phyloP scores from a whole-genome alignment of 768 basidiomycete species.

The Pulveroboletus sp. region DNA sequence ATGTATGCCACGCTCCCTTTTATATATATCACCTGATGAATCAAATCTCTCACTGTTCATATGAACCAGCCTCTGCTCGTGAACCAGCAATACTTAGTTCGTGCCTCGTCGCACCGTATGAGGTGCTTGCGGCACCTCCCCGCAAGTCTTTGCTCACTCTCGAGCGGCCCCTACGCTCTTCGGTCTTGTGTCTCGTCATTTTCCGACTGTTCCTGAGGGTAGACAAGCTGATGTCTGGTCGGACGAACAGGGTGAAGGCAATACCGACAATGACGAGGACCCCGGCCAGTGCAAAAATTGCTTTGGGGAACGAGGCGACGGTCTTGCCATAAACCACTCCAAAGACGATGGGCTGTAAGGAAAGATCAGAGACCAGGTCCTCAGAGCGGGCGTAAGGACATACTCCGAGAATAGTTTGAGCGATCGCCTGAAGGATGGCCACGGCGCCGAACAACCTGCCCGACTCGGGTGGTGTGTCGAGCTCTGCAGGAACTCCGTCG shows the following conservation, averaged over 20 bases:
- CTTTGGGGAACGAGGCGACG: slow-evolving; percentile 60
- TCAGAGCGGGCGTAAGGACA: slow-evolving; percentile 5
- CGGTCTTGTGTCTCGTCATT: slow-evolving; percentile 8
- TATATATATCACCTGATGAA: slow-evolving; percentile 1
- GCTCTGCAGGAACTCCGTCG: slow-evolving; percentile 1
- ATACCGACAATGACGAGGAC: slow-evolving; percentile 51
- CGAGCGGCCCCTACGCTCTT: slow-evolving; percentile 25
- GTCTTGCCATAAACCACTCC: slow-evolving; percentile 62
- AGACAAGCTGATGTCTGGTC: slow-evolving; percentile 29
- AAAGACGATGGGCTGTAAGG: slow-evolving; percentile 60
- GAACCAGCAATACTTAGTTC: slow-evolving; percentile 7
- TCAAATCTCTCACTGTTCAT: neutral
- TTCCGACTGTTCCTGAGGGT: slow-evolving; percentile 11
- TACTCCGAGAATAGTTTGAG: slow-evolving; percentile 57
- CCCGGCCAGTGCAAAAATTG: slow-evolving; percentile 61
- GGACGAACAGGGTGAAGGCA: slow-evolving; percentile 41
- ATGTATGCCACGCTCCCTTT: neutral
- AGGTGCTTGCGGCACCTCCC: slow-evolving; percentile 26
- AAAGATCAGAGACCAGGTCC: slow-evolving; percentile 9
- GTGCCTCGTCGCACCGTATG: slow-evolving; percentile 16
- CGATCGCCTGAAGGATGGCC: slow-evolving; percentile 61
- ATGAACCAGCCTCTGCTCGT: neutral
- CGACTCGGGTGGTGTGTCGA: slow-evolving; percentile 34
- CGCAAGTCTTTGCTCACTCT: slow-evolving; percentile 40
- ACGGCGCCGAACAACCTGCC: slow-evolving; percentile 72